A percentile compares a stretch with the other conserved stretches of the same genome.
Conservation (phyloP, 2,329 filamentous ascomycete species). For the Phialophora verrucosa region DNA sequence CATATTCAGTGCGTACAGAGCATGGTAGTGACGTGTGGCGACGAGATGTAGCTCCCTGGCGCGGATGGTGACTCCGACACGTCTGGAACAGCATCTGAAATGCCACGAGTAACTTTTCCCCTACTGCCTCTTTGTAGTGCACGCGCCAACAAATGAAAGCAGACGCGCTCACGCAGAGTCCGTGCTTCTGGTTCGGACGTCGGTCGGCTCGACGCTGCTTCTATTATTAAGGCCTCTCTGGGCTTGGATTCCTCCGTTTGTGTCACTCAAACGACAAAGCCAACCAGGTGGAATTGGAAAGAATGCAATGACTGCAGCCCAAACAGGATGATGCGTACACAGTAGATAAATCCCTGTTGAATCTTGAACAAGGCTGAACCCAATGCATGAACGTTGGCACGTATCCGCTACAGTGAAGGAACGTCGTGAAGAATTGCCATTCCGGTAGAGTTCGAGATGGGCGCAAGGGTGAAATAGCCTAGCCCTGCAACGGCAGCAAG, state of each 20-base stretch:
- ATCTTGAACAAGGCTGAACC: conserved; percentile 14
- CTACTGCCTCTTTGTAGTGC: too few species aligned
- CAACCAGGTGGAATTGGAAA: background rate
- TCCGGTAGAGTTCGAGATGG: conserved; percentile 1
- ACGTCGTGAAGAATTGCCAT: conserved; percentile 21
- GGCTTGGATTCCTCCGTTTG: background rate
- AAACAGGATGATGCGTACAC: background rate
- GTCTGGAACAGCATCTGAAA: background rate
- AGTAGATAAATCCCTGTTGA: background rate
- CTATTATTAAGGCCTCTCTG: background rate
- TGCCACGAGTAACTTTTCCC: too few species aligned
- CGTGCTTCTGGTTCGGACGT: background rate
- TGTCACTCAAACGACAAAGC: background rate
- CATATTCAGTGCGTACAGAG: too few species aligned
- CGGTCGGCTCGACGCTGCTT: background rate
- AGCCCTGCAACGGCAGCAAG: conserved; percentile 7
- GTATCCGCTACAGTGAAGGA: background rate
- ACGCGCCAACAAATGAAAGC: too few species aligned
- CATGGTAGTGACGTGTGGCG: too few species aligned
- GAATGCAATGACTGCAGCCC: background rate
- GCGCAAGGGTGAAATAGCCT: conserved; percentile 9
- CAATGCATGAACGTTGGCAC: background rate
- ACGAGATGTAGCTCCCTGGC: too few species aligned
- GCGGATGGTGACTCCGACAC: background rate
- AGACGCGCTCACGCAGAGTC: background rate